Percentiles rank a stretch among this genome's conserved stretches.
Evolutionary conservation across 345 rosid species (phyloP).

Genomic region (Euphorbia tirucalli): DNA sequence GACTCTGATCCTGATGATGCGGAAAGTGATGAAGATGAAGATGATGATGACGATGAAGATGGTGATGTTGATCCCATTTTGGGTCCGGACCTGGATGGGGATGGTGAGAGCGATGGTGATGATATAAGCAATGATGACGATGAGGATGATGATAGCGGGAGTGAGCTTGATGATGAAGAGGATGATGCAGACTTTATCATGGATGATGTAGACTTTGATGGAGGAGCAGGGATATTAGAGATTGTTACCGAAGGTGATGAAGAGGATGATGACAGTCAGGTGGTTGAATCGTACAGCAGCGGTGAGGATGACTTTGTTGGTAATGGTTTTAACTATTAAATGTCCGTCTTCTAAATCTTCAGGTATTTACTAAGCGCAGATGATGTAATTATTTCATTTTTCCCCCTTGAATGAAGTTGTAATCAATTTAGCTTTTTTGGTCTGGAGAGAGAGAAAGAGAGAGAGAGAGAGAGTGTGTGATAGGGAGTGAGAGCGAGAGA

Average conservation of each 20-base stretch:
- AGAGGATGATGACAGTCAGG: conserved; percentile 58
- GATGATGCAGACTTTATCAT: conserved; percentile 52
- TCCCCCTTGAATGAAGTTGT: background rate
- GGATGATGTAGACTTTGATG: conserved; percentile 54
- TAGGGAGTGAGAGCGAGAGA: too few relatives aligned
- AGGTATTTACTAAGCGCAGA: conserved; percentile 1
- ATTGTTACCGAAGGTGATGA: conserved; percentile 59
- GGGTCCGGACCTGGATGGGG: conserved; percentile 62
- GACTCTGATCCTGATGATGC: conserved; percentile 98
- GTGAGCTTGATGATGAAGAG: conserved; percentile 62
- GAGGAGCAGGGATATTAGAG: conserved; percentile 62
- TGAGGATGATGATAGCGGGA: conserved; percentile 52
- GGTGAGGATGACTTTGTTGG: conserved; percentile 58
- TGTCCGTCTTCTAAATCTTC: conserved; percentile 18
- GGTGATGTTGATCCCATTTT: conserved; percentile 66
- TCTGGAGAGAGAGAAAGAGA: background rate
- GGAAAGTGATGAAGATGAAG: conserved; percentile 89
- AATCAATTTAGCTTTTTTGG: conserved; percentile 4
- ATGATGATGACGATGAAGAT: conserved; percentile 70
- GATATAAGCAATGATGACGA: conserved; percentile 58
- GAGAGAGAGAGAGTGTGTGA: background rate
- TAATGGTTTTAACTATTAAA: conserved; percentile 43
- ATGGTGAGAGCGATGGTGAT: conserved; percentile 75
- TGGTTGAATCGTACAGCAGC: conserved; percentile 74
- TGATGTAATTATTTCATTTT: conserved; percentile 26